Percentiles rank a stretch among this genome's conserved stretches.
Conservation (phyloP, 176 grass and related monocot species). For the Paspalum notatum region DNA sequence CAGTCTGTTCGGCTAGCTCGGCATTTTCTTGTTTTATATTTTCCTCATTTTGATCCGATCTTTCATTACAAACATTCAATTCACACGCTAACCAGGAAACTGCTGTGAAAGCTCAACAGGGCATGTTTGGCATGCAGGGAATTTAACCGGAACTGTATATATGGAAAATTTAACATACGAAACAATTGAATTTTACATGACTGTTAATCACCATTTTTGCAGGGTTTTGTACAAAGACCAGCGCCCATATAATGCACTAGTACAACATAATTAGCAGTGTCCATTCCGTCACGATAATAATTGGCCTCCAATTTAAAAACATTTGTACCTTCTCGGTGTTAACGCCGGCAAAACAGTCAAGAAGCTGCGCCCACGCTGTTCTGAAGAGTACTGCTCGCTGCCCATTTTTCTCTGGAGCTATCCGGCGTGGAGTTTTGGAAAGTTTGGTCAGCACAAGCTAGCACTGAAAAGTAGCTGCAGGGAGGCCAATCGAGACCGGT, state of each 20-base stretch:
- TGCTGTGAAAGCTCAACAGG: neutral
- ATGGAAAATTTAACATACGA: too few relatives aligned
- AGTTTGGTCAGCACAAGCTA: constrained; percentile 24
- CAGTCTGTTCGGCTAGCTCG: neutral
- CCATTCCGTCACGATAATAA: neutral
- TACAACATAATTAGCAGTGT: neutral
- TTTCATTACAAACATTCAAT: neutral
- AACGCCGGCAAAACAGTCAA: constrained; percentile 7
- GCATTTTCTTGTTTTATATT: neutral
- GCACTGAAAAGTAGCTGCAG: neutral
- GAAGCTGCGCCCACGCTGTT: neutral
- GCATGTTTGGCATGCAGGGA: neutral
- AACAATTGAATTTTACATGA: neutral
- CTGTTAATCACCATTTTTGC: neutral
- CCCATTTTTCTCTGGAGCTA: neutral
- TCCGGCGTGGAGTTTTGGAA: neutral
- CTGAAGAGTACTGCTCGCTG: neutral
- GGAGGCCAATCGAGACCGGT: neutral
- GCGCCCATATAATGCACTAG: neutral
- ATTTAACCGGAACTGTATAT: neutral
- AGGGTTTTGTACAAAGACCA: neutral
- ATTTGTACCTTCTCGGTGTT: neutral
- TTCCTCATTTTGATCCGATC: neutral
- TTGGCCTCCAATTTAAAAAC: neutral
- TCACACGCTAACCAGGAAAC: neutral